Conservation (phyloP, 192 early-diverging fungal genomes). For the Endogone sp. region DNA sequence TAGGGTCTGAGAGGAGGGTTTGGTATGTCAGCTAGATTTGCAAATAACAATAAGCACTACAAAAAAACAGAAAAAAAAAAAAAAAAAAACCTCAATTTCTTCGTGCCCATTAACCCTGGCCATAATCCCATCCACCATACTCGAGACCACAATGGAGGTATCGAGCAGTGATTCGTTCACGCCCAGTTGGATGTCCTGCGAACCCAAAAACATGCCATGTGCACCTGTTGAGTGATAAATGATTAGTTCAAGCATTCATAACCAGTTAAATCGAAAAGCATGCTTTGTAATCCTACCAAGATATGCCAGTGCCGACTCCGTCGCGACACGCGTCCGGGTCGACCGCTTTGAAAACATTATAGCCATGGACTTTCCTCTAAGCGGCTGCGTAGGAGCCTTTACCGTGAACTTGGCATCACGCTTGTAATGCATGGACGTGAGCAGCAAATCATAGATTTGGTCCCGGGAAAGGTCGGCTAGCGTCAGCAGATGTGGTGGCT, state of each 20-base stretch:
- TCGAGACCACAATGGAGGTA: conserved; percentile 85
- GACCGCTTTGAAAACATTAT: conserved; percentile 94
- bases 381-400: conserved; percentile 46
- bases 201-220: conserved; percentile 92
- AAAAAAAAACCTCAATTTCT: conserved; percentile 71
- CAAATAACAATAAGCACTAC: background rate
- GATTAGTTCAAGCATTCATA: background rate
- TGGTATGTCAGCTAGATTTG: background rate
- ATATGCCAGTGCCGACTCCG: conserved; percentile 87
- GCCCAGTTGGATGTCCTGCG: conserved; percentile 94
- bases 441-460: conserved; percentile 76
- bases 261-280: background rate
- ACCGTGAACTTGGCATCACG: conserved; percentile 57
- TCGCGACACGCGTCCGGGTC: conserved; percentile 94
- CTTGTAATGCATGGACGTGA: conserved; percentile 79
- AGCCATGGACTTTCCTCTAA: conserved; percentile 83
- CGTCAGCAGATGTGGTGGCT: conserved; percentile 65
- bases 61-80: background rate
- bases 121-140: conserved; percentile 96
- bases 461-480: conserved; percentile 76
- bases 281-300: conserved; percentile 38
- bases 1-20: conserved; percentile 51
- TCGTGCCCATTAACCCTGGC: conserved; percentile 87
- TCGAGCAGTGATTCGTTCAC: conserved; percentile 93
- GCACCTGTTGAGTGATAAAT: conserved; percentile 58